Percentiles rank a stretch among this genome's conserved stretches.
Evolutionary conservation across 495 filamentous ascomycete species (phyloP).

Genomic region (Antarctomyces pellizariae): DNA sequence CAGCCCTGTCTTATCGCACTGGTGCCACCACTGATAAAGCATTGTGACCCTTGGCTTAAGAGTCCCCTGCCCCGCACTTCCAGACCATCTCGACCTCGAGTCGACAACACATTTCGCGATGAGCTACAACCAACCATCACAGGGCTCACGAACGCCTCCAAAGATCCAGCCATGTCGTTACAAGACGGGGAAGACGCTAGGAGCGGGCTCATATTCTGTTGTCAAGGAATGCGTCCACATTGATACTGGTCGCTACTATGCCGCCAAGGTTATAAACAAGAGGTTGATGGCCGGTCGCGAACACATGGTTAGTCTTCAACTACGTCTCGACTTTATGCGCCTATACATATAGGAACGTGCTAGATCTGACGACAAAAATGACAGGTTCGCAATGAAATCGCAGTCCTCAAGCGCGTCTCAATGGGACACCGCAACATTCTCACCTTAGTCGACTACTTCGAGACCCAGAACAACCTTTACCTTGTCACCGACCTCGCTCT

Average conservation of each 20-base stretch:
- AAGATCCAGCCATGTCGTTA: constrained; percentile 44
- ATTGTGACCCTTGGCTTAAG: too few relatives aligned
- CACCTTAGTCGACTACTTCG: constrained; percentile 95
- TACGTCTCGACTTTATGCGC: background rate
- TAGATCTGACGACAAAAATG: too few relatives aligned
- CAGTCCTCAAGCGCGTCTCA: constrained; percentile 83
- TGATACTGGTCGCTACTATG: constrained; percentile 93
- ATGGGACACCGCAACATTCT: constrained; percentile 98
- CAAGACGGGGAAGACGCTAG: constrained; percentile 95
- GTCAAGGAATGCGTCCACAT: constrained; percentile 99
- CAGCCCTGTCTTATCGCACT: too few relatives aligned
- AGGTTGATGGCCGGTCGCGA: constrained; percentile 90
- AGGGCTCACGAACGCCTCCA: constrained; percentile 9
- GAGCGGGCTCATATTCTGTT: constrained; percentile 90
- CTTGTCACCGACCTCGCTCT: constrained; percentile 92
- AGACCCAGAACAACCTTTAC: constrained; percentile 98
- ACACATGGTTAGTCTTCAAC: constrained; percentile 54
- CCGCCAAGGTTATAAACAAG: constrained; percentile 98
- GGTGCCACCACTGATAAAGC: too few relatives aligned
- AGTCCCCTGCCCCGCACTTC: too few relatives aligned
- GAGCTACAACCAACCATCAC: too few relatives aligned
- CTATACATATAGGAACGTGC: too few relatives aligned
- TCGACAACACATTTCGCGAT: too few relatives aligned
- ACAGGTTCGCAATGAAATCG: constrained; percentile 93
- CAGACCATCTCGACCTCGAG: too few relatives aligned